phyloP scores from a whole-genome alignment of 2,329 filamentous ascomycete genomes.

The Paraconiothyrium brasiliense region DNA sequence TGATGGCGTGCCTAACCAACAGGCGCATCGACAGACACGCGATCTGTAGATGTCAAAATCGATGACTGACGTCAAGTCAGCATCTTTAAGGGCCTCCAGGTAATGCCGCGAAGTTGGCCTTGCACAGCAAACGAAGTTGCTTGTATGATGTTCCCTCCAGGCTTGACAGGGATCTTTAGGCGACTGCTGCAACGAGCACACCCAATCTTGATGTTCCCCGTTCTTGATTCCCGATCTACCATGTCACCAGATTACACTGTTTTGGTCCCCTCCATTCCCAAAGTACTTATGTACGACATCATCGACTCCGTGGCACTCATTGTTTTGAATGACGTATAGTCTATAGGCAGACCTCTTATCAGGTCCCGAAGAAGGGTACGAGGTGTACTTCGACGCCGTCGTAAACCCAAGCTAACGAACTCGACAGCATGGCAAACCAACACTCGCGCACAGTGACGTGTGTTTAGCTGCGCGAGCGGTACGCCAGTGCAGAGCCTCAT shows the following conservation, averaged over 20 bases:
- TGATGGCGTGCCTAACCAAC: not conserved
- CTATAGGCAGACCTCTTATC: not conserved
- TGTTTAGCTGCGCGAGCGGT: not conserved
- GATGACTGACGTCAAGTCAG: not conserved
- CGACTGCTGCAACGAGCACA: not conserved
- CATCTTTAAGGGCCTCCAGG: not conserved
- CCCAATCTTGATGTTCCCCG: slow-evolving; percentile 1
- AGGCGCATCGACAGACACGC: not conserved
- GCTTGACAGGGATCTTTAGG: not conserved
- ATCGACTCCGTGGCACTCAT: not conserved
- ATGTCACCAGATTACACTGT: slow-evolving; percentile 1
- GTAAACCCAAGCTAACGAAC: not conserved
- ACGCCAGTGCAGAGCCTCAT: slow-evolving; percentile 15
- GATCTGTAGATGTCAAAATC: not conserved
- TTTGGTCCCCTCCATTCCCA: not conserved
- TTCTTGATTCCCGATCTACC: slow-evolving; percentile 2
- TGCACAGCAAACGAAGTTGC: not conserved
- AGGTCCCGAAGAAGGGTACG: not conserved
- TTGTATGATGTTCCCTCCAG: not conserved
- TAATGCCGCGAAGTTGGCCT: not conserved
- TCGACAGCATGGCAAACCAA: not conserved
- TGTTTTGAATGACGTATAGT: not conserved
- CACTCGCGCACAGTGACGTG: slow-evolving; percentile 11
- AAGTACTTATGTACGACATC: not conserved
- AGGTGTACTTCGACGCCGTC: not conserved